phyloP scores from a whole-genome alignment of 176 grass and related monocot genomes.

The Calamus simplicifolius region DNA sequence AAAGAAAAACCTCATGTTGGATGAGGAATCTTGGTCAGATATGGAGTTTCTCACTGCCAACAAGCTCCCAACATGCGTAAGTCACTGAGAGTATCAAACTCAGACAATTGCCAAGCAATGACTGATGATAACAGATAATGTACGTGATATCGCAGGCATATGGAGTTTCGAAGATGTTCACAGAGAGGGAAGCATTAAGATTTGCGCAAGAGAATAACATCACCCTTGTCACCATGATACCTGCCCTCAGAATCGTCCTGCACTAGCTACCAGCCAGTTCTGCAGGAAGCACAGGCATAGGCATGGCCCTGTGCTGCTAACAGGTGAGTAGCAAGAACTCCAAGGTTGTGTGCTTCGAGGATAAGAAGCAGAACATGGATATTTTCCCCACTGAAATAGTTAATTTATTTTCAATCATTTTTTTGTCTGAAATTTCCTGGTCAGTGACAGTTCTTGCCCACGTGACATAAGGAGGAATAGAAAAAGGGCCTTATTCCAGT shows the following conservation, averaged over 20 bases:
- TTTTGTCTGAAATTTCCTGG: too few relatives aligned
- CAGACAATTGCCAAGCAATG: too few relatives aligned
- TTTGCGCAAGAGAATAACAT: slow-evolving; percentile 46
- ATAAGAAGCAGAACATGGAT: too few relatives aligned
- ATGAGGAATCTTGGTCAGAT: slow-evolving; percentile 65
- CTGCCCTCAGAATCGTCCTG: slow-evolving; percentile 20
- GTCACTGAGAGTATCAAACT: neutral
- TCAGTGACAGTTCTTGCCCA: too few relatives aligned
- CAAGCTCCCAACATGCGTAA: slow-evolving; percentile 33
- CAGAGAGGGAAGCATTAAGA: slow-evolving; percentile 46
- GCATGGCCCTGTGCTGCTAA: slow-evolving; percentile 31
- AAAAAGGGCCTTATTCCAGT: too few relatives aligned
- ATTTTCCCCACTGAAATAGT: too few relatives aligned
- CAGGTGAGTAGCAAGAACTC: slow-evolving; percentile 24
- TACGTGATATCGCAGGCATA: slow-evolving; percentile 37
- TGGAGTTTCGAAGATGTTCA: slow-evolving; percentile 32
- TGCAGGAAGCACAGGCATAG: slow-evolving; percentile 11
- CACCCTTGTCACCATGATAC: slow-evolving; percentile 44
- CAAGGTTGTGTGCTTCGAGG: too few relatives aligned
- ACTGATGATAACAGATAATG: too few relatives aligned
- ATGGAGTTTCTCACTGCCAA: slow-evolving; percentile 29
- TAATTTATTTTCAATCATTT: too few relatives aligned
- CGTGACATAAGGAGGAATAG: too few relatives aligned
- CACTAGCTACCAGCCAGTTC: neutral
- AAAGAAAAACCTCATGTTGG: slow-evolving; percentile 38